Percentiles rank a stretch among this genome's conserved stretches.
Evolutionary conservation across 2,329 filamentous ascomycete genomes (phyloP).

Genomic region (Arthrinium phaeospermum): DNA sequence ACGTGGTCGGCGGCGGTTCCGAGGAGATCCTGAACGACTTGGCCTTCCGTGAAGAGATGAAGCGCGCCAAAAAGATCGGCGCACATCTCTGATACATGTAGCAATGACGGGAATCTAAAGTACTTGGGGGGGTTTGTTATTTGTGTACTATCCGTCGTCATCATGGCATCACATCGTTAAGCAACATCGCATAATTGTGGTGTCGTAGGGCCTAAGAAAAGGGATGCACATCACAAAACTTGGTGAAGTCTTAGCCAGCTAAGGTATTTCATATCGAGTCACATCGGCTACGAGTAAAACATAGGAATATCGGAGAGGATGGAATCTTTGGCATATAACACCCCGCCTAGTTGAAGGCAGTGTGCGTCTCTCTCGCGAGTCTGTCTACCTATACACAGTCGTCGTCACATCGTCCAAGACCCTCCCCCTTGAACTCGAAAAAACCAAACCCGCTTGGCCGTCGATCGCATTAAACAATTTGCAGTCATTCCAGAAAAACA

Average conservation of each 20-base stretch:
- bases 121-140: too few species aligned
- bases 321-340: background rate
- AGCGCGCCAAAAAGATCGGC: slow-evolving; percentile 86
- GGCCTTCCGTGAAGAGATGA: slow-evolving; percentile 88
- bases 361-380: background rate
- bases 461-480: background rate
- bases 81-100: slow-evolving; percentile 83
- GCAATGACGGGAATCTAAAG: too few species aligned
- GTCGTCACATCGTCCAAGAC: background rate
- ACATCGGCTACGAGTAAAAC: background rate
- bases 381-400: slow-evolving; percentile 5
- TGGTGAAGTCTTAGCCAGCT: background rate
- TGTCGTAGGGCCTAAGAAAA: background rate
- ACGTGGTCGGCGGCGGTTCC: slow-evolving; percentile 92
- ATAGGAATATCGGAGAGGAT: background rate
- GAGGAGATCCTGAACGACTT: slow-evolving; percentile 99
- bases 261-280: background rate
- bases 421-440: background rate
- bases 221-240: background rate
- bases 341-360: background rate
- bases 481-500: slow-evolving; percentile 1
- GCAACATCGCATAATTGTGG: background rate
- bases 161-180: background rate
- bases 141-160: background rate
- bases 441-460: too few species aligned